Evolutionary conservation across 345 rosid genomes (phyloP).

Genomic region (Dovyalis caffra): DNA sequence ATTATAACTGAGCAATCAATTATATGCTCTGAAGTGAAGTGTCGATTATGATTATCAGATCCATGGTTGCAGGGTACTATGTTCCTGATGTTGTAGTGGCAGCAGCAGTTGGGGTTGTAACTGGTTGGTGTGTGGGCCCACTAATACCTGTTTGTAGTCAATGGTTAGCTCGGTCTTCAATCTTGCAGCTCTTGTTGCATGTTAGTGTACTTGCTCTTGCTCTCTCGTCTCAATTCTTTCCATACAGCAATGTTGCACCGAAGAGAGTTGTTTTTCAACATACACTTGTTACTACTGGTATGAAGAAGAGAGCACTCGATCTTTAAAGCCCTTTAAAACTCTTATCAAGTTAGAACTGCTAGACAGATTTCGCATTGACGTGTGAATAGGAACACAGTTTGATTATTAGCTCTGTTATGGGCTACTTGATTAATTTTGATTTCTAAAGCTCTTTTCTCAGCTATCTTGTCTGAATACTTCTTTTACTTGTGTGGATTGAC

Average conservation of each 20-base stretch:
- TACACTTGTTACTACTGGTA: slow-evolving; percentile 72
- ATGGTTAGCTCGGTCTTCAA: slow-evolving; percentile 75
- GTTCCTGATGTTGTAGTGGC: slow-evolving; percentile 73
- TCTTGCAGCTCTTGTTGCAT: slow-evolving; percentile 70
- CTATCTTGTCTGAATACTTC: slow-evolving; percentile 7
- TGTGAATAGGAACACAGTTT: neutral
- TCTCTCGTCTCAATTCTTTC: slow-evolving; percentile 82
- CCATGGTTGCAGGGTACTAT: slow-evolving; percentile 63
- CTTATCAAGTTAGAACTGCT: neutral
- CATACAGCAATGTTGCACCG: slow-evolving; percentile 82
- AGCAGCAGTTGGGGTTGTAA: slow-evolving; percentile 58
- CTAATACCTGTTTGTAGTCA: slow-evolving; percentile 65
- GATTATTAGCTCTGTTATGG: neutral
- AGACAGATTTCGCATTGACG: neutral
- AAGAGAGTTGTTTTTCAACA: slow-evolving; percentile 92
- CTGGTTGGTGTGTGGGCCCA: slow-evolving; percentile 87
- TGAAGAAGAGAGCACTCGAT: slow-evolving; percentile 3
- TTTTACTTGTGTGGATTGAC: slow-evolving; percentile 24
- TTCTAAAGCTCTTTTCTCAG: neutral
- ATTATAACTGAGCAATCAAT: neutral
- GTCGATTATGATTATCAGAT: slow-evolving; percentile 5
- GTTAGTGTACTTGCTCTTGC: slow-evolving; percentile 73
- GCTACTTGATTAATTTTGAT: slow-evolving; percentile 1
- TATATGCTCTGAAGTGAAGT: neutral
- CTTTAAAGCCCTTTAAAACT: slow-evolving; percentile 3